Conservation (phyloP, 192 early-diverging fungal genomes). For the Backusella psychrophila region DNA sequence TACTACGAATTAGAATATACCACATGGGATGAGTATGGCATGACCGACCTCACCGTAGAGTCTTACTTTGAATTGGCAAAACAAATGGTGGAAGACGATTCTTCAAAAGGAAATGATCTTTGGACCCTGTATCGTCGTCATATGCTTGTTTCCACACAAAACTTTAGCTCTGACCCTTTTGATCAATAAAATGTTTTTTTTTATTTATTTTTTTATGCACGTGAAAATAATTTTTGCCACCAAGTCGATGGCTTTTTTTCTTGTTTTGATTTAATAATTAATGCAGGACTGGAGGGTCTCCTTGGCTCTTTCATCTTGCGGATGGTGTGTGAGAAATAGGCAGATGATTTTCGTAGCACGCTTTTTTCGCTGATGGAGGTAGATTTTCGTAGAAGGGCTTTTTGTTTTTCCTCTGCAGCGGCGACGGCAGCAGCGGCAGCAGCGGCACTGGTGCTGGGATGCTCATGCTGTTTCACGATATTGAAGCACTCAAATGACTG, state of each 20-base stretch:
- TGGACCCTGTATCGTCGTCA: constrained; percentile 3
- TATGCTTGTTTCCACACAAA: constrained; percentile 1
- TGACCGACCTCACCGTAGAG: constrained; percentile 40
- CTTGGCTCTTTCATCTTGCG: neutral
- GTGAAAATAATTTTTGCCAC: neutral
- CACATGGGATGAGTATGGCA: constrained; percentile 39
- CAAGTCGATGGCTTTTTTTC: neutral
- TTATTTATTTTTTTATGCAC: neutral
- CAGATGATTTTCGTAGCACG: neutral
- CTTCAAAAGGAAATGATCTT: neutral
- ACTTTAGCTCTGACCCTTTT: neutral
- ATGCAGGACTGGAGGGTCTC: neutral
- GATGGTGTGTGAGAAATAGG: neutral
- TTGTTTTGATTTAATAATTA: neutral
- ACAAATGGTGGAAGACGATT: constrained; percentile 18
- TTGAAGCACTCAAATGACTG: neutral
- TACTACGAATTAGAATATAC: constrained; percentile 48
- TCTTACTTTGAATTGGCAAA: constrained; percentile 42
- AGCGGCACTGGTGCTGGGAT: neutral
- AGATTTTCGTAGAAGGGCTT: neutral
- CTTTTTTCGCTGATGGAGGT: neutral
- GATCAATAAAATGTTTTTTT: neutral
- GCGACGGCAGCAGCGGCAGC: neutral
- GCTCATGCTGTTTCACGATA: neutral
- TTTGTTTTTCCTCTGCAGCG: neutral